Percentiles rank a stretch among this genome's conserved stretches.
Evolutionary conservation across 2,329 filamentous ascomycete species (phyloP).

Genomic region (Albifimbria verrucaria): DNA sequence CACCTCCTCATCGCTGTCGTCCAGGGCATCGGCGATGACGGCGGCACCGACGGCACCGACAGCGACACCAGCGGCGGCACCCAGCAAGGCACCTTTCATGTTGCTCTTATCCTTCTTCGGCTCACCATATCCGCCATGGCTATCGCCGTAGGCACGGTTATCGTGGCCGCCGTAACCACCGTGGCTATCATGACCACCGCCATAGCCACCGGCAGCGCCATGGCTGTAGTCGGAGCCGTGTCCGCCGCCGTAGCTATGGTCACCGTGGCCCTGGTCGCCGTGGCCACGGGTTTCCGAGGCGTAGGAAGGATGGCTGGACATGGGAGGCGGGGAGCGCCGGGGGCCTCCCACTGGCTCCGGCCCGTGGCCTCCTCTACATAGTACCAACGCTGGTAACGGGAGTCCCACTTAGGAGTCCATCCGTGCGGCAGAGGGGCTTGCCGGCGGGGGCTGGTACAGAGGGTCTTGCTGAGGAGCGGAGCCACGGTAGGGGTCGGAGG

Average conservation of each 20-base stretch:
- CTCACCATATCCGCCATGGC: constrained; percentile 7
- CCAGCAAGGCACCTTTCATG: constrained; percentile 54
- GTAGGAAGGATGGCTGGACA: constrained; percentile 17
- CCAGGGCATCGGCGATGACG: constrained; percentile 51
- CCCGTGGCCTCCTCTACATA: constrained; percentile 61
- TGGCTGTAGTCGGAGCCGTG: constrained; percentile 16
- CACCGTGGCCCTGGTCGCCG: constrained; percentile 9
- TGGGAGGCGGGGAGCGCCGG: constrained; percentile 29
- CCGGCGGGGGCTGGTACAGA: constrained; percentile 30
- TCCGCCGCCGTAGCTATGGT: constrained; percentile 14
- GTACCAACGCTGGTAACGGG: constrained; percentile 59
- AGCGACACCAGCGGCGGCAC: constrained; percentile 57
- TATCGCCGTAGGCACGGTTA: constrained; percentile 9
- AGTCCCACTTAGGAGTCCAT: constrained; percentile 63
- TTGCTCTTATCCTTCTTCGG: constrained; percentile 36
- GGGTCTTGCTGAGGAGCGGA: constrained; percentile 21
- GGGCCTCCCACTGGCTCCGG: constrained; percentile 62
- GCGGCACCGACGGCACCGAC: constrained; percentile 56
- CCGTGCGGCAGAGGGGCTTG: constrained; percentile 54
- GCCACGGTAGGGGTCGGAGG: constrained; percentile 2
- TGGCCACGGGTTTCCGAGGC: constrained; percentile 12
- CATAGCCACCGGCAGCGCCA: constrained; percentile 10
- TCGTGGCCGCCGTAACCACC: constrained; percentile 5
- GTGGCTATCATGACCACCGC: constrained; percentile 10
- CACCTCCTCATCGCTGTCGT: constrained; percentile 20